Percentiles rank a stretch among this genome's conserved stretches.
These are phyloP conservation scores for Ganoderma boninense DNA, from an alignment of 1,284 basidiomycete genomes.

Conservation along the genomic window DNA sequence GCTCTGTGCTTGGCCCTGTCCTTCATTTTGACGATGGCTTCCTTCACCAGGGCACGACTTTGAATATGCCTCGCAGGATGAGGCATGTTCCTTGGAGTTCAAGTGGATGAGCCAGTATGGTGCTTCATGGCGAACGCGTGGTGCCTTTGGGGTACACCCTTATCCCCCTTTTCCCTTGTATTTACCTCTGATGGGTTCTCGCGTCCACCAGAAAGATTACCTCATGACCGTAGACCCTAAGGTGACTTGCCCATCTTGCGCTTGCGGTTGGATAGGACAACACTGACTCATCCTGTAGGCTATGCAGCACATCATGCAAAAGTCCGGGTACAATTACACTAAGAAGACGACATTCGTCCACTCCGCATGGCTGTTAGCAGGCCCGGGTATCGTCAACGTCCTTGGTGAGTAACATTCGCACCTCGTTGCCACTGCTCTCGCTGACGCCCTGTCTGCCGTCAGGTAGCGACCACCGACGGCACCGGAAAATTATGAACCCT, in stretches of 20 bases:
- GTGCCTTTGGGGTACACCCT: slow-evolving; percentile 29
- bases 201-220: slow-evolving; percentile 8
- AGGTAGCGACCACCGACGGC: slow-evolving; percentile 34
- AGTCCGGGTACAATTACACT: slow-evolving; percentile 35
- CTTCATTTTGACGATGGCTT: no score
- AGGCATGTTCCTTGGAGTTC: slow-evolving; percentile 35
- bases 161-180: not conserved
- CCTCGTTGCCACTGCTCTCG: not conserved
- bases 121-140: slow-evolving; percentile 30
- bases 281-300: slow-evolving; percentile 23
- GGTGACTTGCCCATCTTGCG: not conserved
- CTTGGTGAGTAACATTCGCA: slow-evolving; percentile 23
- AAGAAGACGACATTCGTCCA: slow-evolving; percentile 30
- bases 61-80: slow-evolving; percentile 26
- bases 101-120: slow-evolving; percentile 36
- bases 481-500: slow-evolving; percentile 42
- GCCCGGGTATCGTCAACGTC: slow-evolving; percentile 30
- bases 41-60: slow-evolving; percentile 26
- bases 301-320: slow-evolving; percentile 39
- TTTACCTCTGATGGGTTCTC: not conserved
- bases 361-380: slow-evolving; percentile 24
- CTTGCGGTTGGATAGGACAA: not conserved
- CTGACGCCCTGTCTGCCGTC: not conserved
- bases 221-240: slow-evolving; percentile 31
- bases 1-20: not conserved